phyloP scores from a whole-genome alignment of 169 alveolate species.

The Blepharisma undulans region DNA sequence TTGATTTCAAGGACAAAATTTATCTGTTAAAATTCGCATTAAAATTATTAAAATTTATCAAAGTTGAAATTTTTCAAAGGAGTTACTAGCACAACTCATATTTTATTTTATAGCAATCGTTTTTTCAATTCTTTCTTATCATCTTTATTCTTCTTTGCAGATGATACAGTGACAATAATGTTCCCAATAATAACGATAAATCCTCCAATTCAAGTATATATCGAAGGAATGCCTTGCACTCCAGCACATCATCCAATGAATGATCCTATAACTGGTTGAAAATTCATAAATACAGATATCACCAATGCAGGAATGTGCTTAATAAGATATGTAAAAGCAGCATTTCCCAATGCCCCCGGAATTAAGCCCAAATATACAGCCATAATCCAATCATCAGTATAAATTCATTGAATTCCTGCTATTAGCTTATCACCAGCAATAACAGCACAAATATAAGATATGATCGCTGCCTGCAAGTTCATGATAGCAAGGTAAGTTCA shows the following conservation, averaged over 20 bases:
- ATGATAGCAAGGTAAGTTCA: not conserved
- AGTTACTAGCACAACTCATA: too few species aligned
- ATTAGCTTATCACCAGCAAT: not conserved
- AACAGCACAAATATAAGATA: not conserved
- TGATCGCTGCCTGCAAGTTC: not conserved
- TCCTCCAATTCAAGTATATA: constrained; percentile 32
- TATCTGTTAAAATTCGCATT: too few species aligned
- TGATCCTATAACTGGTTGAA: constrained; percentile 26
- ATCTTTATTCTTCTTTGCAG: not conserved
- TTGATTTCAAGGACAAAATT: too few species aligned
- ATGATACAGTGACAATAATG: not conserved
- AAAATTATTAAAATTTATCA: too few species aligned
- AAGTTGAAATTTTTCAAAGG: too few species aligned
- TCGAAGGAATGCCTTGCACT: not conserved
- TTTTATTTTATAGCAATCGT: too few species aligned
- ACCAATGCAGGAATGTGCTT: constrained; percentile 27
- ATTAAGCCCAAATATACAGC: constrained; percentile 12
- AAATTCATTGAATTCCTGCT: not conserved
- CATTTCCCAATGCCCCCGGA: constrained; percentile 28
- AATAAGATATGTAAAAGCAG: not conserved
- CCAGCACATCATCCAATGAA: constrained; percentile 20
- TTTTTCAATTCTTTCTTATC: not conserved
- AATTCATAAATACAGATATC: not conserved
- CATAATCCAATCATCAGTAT: not conserved
- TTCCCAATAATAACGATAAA: constrained; percentile 1